Base-by-base conservation (phyloP, 2,329 filamentous ascomycete species). In the Elsinoe necatrix region DNA sequence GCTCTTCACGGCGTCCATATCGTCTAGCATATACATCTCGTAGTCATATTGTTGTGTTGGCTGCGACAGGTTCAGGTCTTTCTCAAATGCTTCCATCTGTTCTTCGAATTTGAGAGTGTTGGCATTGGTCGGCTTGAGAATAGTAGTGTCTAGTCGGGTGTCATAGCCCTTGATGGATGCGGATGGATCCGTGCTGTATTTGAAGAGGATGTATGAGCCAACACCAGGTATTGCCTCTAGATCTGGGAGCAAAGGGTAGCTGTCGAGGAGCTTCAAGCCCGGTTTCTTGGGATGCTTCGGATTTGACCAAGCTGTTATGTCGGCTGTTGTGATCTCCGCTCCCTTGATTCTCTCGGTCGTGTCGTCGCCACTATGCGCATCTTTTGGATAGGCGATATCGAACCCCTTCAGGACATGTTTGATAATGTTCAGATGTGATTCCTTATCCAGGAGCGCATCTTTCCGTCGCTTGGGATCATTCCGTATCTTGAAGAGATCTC, bases 281-380 rank as follows among this genome's bases (percentile, higher is more conserved):
- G 77, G 72, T 55, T 83, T 82, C 34, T 74, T 74, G 6, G 82
- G 82, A 65, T 85, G 80, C 59, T 77, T 75, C 9, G 82, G 82
- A 43, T 74, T 73, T 42, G 75, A 76, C 82, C 82, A 85, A 2
- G 81, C 81, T 57, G 78, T 75, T 16, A 72, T 69, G 61, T 85
- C 82, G 39, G 77, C 75, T 25, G 77, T 73, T 1, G 77, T 77
- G 20, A 77, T 68, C 20, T 76, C 72, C 43, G 80, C 76, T 34
- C 79, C 80, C 45, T 77, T 75, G 29, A 83, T 71, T 20, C 73
- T 76, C 35, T 73, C 74, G 1, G 71, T 68, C 18, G 74, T 77
- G 82, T 89, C 79, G 78, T 85, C 72, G 72, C 82, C 76, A 77
- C 81, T 76, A 84, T 87, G 74, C 72, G 83, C 68, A 77, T 84